These are phyloP conservation scores for Annulohypoxylon stygium DNA, from an alignment of 495 filamentous ascomycete species.

Conservation along the genomic window DNA sequence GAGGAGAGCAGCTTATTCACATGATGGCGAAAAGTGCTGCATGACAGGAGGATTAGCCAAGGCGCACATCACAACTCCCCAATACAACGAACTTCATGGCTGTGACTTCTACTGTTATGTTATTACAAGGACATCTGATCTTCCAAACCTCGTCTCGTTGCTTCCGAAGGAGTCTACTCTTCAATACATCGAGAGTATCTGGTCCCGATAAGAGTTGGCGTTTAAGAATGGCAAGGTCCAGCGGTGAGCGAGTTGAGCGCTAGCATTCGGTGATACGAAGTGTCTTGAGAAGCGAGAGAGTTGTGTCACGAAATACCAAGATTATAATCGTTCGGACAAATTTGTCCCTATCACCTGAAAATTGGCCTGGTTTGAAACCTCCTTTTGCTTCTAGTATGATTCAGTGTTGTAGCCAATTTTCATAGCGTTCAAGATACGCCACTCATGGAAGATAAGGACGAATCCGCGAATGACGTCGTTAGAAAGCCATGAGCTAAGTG, in stretches of 20 bases:
- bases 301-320: neutral
- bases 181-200: neutral
- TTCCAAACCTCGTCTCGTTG: neutral
- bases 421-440: neutral
- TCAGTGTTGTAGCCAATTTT: neutral
- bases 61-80: neutral
- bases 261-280: neutral
- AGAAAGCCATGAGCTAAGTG: neutral
- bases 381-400: neutral
- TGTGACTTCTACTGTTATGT: neutral
- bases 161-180: neutral
- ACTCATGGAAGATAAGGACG: neutral
- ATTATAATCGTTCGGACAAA: neutral
- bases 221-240: neutral
- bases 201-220: neutral
- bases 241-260: neutral
- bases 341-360: neutral
- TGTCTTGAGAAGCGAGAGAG: neutral
- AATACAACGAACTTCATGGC: neutral
- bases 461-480: constrained; percentile 1
- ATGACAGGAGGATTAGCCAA: neutral
- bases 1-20: neutral
- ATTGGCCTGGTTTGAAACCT: neutral
- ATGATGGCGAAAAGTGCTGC: neutral
- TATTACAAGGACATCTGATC: neutral